Evolutionary conservation across 371 early-diverging fungal genomes (phyloP), one percentile per base, ranked within the genome.

Genomic region (Apophysomyces variabilis): DNA sequence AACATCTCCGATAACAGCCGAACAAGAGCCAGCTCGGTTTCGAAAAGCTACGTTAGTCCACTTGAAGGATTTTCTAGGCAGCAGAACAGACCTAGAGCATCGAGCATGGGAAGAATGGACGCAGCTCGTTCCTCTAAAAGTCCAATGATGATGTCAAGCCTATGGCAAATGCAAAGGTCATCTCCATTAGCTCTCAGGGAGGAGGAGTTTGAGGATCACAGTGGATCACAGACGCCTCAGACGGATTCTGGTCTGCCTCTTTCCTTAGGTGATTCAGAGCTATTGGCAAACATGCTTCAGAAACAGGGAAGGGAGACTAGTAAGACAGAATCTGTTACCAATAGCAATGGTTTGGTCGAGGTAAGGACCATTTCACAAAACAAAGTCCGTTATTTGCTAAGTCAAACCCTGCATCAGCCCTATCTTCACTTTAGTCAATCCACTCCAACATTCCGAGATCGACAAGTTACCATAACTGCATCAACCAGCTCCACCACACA

Each of bases 21-120:
- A 38, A 37, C 75, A 12, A 75, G 80, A 16, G 70, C 79, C 0
- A 73, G 75, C 44, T 66, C 76, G 5, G 65, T 73, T n/a, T 64
- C 66, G n/a, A 61, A 78, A 14, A 68, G 60, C 39, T 76, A 61
- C 68, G 70, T 76, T 38, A 50, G 54, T 11, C 70, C 84, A 6
- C 60, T 85, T 4, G 84, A 83, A 41, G 82, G 77, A 6, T 78
- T 84, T 13, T 76, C 79, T 43, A 80, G 82, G 6, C 85, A 84
- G 43, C 83, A 82, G 57, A 83, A 83, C 14, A 69, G 89, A 56
- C 87, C 89, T 8, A 70, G 89, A 21, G 87, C 89, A 58, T 85
- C 87, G 18, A 85, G 85, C 60, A 82, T 89, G 76, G 87, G 89
- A 6, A 78, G 86, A 64, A 75, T 87, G 58, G 87, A 87, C 54